Base-by-base conservation (phyloP, 2,329 filamentous ascomycete genomes). In the Fusarium papillatum region DNA sequence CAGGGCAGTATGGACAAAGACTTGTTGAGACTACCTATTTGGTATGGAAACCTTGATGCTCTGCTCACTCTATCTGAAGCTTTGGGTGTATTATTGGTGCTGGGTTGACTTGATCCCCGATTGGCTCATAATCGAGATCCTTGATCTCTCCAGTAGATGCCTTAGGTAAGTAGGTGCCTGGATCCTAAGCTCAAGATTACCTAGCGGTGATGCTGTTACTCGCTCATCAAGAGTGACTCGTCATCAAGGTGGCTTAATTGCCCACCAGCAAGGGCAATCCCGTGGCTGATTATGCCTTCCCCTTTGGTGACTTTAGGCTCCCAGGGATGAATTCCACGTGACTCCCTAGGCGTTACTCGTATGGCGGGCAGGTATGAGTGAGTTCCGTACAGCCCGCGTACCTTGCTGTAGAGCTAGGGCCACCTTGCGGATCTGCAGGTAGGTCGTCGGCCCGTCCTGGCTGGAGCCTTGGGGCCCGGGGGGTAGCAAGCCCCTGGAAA, bases 351-450 rank as follows among this genome's bases (percentile, higher is more conserved):
- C 31, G 41, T 53, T 22, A 59, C 46, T 57, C 62, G 66, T 66
- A 29, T 31, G 29, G 50, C 50, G 19, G 53, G 26, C 17, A 31
- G 53, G 29, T n/a, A 22, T 5, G 29, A 9, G 19, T 19, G 50
- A 55, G 50, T 29, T n/a, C 5, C 41, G 36, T 29, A 29, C 48
- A 53, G 48, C 29, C 29, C 29, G 29, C 48, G 48, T 66, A 69
- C 57, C 71, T 65, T 67, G 71, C 63, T 68, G 64, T 46, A 75
- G 66, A 75, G 78, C 78, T 78, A 68, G 76, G 75, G 68, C 78
- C 78, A 79, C 69, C 66, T 75, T 70, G 53, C 66, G 60, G 76
- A 80, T 75, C 78, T 78, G 73, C 73, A 77, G 53, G 60, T 46
- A 68, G 41, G 66, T 73, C 63, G 55, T 39, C 65, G 72, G 41